Base-by-base conservation (phyloP, 345 rosid species). In the Brassica juncea region DNA sequence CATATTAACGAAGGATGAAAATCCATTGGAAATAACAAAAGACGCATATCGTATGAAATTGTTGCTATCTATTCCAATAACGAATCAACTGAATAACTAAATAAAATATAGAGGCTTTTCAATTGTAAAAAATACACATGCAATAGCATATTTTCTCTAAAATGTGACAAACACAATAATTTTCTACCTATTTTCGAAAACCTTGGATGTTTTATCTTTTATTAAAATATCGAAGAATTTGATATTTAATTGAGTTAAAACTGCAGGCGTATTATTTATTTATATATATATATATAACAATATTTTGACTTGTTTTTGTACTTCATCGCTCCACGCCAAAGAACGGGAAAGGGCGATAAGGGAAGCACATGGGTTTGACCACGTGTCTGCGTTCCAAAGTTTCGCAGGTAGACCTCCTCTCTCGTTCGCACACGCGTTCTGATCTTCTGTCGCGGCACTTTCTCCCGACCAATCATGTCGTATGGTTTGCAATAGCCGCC, bases 281-380 rank as follows among this genome's bases (percentile, higher is more conserved):
- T 28, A 12, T 25, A 12, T 61, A 28, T 25, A 12, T 61, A 28
- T 25, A 25, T 10, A 14, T 30, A 62, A 2, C 4, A 66, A 37
- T 37, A 66, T 66, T 66, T 39, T 32, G 19, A 67, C 55, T 21
- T 39, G 2, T 3, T 67, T 39, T 47, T 25, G 49, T 66, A 35
- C 52, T 66, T 32, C 15, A 30, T 21, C 23, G 74, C 67, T 15
- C 28, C 55, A 62, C 16, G 66, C 81, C 81, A 71, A 34, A 34
- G 81, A 59, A 64, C 37, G 54, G n/a, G 57, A 35, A 72, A 72
- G 58, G 27, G 6, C 8, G 32, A 71, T 54, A 63, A 70, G 76
- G 25, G 44, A 64, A 71, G 60, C 76, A 78, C 81, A 78, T 78
- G 81, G 75, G 81, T 65, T 44, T 39, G 12, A 71, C 62, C 77